These are phyloP conservation scores for Boletus subluridellus DNA, from an alignment of 1,284 basidiomycete species.

Conservation along the genomic window DNA sequence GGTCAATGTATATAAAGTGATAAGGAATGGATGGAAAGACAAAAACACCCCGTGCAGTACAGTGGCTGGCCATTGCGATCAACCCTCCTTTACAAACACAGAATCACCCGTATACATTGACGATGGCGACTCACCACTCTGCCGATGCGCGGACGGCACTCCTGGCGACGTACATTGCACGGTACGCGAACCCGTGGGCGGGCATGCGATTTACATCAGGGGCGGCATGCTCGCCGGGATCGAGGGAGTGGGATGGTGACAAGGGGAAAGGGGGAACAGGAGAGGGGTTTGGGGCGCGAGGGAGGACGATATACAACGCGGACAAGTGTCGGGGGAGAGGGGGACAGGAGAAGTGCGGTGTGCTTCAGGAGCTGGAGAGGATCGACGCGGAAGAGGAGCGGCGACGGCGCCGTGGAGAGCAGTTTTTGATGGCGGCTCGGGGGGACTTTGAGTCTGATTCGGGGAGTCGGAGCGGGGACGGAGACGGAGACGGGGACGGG, in stretches of 20 bases:
- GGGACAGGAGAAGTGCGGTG: not conserved
- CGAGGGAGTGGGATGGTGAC: not conserved
- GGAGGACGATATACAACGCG: constrained; percentile 33
- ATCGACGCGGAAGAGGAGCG: constrained; percentile 27
- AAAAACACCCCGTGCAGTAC: constrained; percentile 1
- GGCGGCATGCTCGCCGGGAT: not conserved
- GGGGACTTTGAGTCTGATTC: not conserved
- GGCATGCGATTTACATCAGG: not conserved
- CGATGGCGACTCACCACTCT: constrained; percentile 25
- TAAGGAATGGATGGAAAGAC: not conserved
- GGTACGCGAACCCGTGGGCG: constrained; percentile 10
- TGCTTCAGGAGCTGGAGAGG: constrained; percentile 12
- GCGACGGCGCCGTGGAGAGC: not conserved
- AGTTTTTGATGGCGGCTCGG: constrained; percentile 10
- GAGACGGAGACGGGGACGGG: not conserved
- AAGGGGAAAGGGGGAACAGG: not conserved
- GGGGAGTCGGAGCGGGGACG: no score
- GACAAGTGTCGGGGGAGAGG: not conserved
- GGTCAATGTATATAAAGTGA: constrained; percentile 27
- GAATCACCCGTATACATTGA: not conserved
- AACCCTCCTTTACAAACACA: not conserved
- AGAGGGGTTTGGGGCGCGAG: constrained; percentile 15
- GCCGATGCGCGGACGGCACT: constrained; percentile 32
- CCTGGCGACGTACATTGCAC: constrained; percentile 21
- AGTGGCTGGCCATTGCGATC: constrained; percentile 10